phyloP scores from a whole-genome alignment of 1,284 basidiomycete genomes.

The Puccinia novopanici region DNA sequence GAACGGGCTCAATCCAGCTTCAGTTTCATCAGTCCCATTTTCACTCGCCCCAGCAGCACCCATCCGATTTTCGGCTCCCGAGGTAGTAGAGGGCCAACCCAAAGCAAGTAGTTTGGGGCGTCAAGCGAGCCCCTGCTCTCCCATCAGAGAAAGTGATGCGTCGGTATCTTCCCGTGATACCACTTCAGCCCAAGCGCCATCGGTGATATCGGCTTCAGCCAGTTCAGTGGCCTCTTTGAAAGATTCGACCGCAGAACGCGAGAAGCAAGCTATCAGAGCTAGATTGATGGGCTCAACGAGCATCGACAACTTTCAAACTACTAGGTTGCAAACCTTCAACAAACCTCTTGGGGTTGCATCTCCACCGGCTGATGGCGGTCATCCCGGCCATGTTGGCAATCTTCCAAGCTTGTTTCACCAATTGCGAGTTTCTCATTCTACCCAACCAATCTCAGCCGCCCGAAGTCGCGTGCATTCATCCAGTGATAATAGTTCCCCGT shows the following conservation, averaged over 20 bases:
- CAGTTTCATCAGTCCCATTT: slow-evolving; percentile 39
- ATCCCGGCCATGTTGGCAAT: background rate
- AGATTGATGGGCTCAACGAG: slow-evolving; percentile 28
- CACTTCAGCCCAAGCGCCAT: background rate
- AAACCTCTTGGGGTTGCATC: background rate
- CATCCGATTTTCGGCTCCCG: slow-evolving; percentile 15
- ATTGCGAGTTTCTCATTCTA: slow-evolving; percentile 3
- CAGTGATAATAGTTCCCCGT: background rate
- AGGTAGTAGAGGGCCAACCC: slow-evolving; percentile 1
- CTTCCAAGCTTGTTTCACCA: slow-evolving; percentile 28
- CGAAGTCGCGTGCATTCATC: slow-evolving; percentile 10
- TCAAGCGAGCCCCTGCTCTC: background rate
- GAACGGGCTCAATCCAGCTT: slow-evolving; percentile 27
- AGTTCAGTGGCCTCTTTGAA: slow-evolving; percentile 14
- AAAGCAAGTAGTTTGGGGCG: background rate
- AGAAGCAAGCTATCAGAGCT: slow-evolving; percentile 27
- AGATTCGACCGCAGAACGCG: slow-evolving; percentile 1
- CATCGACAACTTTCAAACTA: slow-evolving; percentile 24
- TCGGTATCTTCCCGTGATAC: background rate
- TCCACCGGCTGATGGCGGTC: background rate
- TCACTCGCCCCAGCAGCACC: slow-evolving; percentile 43
- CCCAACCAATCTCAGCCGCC: slow-evolving; percentile 3
- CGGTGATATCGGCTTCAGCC: slow-evolving; percentile 12
- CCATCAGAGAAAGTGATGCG: background rate
- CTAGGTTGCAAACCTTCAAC: background rate